Percentiles rank a stretch among this genome's conserved stretches.
phyloP scores from a whole-genome alignment of 2,329 filamentous ascomycete genomes.

The Gaeumannomyces tritici region DNA sequence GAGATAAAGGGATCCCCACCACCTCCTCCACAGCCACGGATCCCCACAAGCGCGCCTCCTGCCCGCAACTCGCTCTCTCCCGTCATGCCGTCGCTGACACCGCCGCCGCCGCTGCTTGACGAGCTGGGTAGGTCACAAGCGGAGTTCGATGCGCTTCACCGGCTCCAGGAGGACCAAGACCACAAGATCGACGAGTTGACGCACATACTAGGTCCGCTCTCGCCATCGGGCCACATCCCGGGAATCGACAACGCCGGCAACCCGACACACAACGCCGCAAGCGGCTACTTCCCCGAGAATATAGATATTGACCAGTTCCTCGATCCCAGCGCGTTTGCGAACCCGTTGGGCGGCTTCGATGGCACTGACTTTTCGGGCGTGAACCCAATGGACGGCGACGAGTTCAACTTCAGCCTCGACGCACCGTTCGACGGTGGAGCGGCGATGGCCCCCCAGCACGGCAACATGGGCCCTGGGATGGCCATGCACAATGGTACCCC shows the following conservation, averaged over 20 bases:
- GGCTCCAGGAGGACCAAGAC: slow-evolving; percentile 70
- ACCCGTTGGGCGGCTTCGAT: slow-evolving; percentile 28
- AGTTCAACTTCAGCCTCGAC: slow-evolving; percentile 43
- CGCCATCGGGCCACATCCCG: slow-evolving; percentile 69
- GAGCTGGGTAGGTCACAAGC: slow-evolving; percentile 60
- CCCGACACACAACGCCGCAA: slow-evolving; percentile 6
- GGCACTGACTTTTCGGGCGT: slow-evolving; percentile 19
- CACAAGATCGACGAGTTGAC: slow-evolving; percentile 67
- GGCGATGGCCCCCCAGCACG: slow-evolving; percentile 8
- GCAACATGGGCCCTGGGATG: neutral
- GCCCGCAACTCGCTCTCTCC: slow-evolving; percentile 26
- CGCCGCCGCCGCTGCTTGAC: slow-evolving; percentile 41
- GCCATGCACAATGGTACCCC: slow-evolving; percentile 8
- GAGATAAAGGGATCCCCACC: neutral
- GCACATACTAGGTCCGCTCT: slow-evolving; percentile 67
- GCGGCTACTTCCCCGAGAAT: slow-evolving; percentile 18
- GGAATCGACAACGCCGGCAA: slow-evolving; percentile 38
- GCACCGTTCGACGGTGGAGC: slow-evolving; percentile 16
- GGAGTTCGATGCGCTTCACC: slow-evolving; percentile 70
- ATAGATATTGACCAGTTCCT: slow-evolving; percentile 43
- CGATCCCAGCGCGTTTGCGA: slow-evolving; percentile 31
- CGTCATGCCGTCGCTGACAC: slow-evolving; percentile 31
- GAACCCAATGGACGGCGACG: slow-evolving; percentile 20
- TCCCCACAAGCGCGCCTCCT: neutral
- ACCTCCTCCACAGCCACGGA: neutral